A percentile compares a stretch with the other conserved stretches of the same genome.
These are phyloP conservation scores for Rhytidiadelphus loreus DNA, from an alignment of 225 moss, liverwort and hornwort species.

Conservation along the genomic window DNA sequence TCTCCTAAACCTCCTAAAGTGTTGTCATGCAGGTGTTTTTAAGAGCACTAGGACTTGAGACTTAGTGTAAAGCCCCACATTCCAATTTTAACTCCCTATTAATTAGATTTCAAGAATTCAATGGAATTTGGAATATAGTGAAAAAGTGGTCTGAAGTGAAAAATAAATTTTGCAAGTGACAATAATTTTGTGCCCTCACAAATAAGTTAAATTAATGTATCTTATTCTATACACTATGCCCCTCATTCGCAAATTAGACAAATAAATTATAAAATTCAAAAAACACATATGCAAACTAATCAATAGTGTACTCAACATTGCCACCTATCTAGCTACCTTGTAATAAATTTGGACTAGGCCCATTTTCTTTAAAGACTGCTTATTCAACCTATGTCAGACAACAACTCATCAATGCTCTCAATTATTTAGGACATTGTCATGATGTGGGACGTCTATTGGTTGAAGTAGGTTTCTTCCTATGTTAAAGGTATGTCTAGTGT, in stretches of 20 bases:
- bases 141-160: not conserved
- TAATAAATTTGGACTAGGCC: no score
- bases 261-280: not conserved
- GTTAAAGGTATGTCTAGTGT: no score
- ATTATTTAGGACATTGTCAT: no score
- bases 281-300: not conserved
- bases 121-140: not conserved
- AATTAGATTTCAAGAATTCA: not conserved
- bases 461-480: no score
- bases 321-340: no score
- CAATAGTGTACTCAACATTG: not conserved
- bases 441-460: no score
- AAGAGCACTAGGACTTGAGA: not conserved
- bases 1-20: no score
- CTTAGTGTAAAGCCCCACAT: not conserved
- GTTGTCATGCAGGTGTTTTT: not conserved
- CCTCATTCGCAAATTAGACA: not conserved
- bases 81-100: not conserved
- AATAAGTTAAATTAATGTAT: not conserved
- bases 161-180: no score
- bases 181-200: no score
- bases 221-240: accelerated
- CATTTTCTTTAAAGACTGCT: no score
- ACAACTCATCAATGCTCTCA: no score
- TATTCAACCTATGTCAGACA: no score